Evolutionary conservation across 2,329 filamentous ascomycete species (phyloP).

Genomic region (Penicillium sp.): DNA sequence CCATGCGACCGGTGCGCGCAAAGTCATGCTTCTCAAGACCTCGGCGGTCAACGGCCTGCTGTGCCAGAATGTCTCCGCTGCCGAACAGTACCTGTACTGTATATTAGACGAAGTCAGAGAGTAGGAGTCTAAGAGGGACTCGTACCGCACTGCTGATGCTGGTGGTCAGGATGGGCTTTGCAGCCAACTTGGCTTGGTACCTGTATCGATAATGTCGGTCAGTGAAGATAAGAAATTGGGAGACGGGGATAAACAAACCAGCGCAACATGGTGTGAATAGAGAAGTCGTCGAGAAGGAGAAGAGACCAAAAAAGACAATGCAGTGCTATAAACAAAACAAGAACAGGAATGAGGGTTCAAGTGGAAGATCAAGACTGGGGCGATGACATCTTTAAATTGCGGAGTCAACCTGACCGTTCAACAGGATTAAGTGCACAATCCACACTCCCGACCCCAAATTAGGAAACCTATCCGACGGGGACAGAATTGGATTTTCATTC

Average conservation of each 20-base stretch:
- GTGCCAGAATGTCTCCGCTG: slow-evolving; percentile 85
- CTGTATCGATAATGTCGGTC: slow-evolving; percentile 44
- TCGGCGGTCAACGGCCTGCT: slow-evolving; percentile 83
- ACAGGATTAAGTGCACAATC: not conserved
- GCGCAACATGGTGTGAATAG: slow-evolving; percentile 33
- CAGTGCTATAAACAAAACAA: not conserved
- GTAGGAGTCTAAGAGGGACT: slow-evolving; percentile 5
- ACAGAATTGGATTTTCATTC: not conserved
- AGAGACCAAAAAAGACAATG: not conserved
- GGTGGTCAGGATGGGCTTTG: slow-evolving; percentile 84
- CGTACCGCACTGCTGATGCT: slow-evolving; percentile 77
- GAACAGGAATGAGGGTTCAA: not conserved
- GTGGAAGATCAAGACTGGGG: slow-evolving; percentile 5
- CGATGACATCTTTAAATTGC: slow-evolving; percentile 26
- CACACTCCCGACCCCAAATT: not conserved
- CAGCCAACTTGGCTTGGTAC: slow-evolving; percentile 83
- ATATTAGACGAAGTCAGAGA: not conserved
- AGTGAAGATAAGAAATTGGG: not conserved
- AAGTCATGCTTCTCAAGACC: slow-evolving; percentile 74
- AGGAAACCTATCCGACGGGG: not conserved
- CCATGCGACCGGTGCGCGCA: slow-evolving; percentile 50
- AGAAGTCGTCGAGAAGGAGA: not conserved
- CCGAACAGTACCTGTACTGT: slow-evolving; percentile 73
- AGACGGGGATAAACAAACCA: slow-evolving; percentile 28
- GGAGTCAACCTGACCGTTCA: slow-evolving; percentile 16